Base-by-base conservation (phyloP, 1,139 yeast genomes). In the Meyerozyma smithsonii region DNA sequence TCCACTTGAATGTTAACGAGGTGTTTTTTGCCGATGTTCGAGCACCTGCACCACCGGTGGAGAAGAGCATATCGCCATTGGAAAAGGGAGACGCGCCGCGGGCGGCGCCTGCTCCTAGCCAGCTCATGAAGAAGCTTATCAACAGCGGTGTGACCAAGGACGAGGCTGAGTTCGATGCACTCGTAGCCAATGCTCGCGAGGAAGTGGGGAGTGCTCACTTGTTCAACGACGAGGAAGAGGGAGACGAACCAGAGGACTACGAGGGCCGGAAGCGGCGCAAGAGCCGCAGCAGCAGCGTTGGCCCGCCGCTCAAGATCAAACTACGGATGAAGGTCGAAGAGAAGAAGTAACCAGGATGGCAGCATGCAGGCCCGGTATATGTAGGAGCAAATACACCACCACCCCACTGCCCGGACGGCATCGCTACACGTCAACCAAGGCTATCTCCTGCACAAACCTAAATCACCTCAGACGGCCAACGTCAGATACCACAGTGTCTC, bases 1-100 rank as follows among this genome's bases (percentile, higher is more conserved):
- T 56, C 43, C 64, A 66, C 45, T 56, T 72, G 42, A 69, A 66
- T 46, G 63, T 64, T 5, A 62, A 58, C 44, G 73, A 67, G 36
- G 61, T 66, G n/a, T 63, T 62, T 46, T 68, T 67, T 8, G 11
- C n/a, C 12, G 34, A 30, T 18, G 14, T 30, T 6, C 4, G 14
- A 11, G 15, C 34, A 4, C 21, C 7, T 10, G n/a, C 10, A 3
- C 20, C 21, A 8, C 5, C 20, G 7, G 21, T 17, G 10, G 34
- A 30, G 21, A 30, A 30, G 34, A 30, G 34, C 12, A 18, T 30
- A 4, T 30, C 34, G 21, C 34, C 34, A 11, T 17, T 30, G 21
- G 21, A 30, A n/a, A 30, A 30, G 23, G 12, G 12, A 5, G 15
- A 16, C 11, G 15, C 21, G 12, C 34, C 21, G 34, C 34, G 16